Base-by-base conservation (phyloP, 495 filamentous ascomycete species). In the Baudoinia panamericana region DNA sequence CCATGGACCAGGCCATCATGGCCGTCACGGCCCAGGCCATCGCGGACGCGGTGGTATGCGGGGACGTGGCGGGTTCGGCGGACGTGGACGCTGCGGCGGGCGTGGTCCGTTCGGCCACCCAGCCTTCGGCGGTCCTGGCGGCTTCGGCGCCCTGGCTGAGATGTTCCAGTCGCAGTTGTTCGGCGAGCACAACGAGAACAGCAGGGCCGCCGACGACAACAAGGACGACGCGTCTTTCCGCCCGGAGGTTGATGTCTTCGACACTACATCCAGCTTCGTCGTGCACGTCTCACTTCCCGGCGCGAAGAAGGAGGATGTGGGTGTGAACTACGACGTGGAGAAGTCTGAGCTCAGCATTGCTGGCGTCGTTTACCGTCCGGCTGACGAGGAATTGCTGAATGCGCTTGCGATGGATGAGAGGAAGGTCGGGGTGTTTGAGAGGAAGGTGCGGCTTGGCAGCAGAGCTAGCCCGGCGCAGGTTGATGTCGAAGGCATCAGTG, bases 231-330 rank as follows among this genome's bases (percentile, higher is more conserved):
- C n/a, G n/a, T n/a, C n/a, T n/a, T 85, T 85, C 55, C 54, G 51
- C 4, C 84, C 83, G 4, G 67, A 72, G 3, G 66, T 75, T 35
- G 81, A 88, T 46, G 62, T 86, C 41, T 88, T 87, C 64, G 70
- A 77, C 55, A 79, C 78, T 9, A 59, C 68, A 22, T 61, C 62
- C 31, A 58, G 63, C 32, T 86, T 71, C 54, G 63, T 80, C 10
- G 56, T 88, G 16, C 82, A 88, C 53, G 58, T 83, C 29, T 78
- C 81, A 1, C 61, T 88, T 0, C 78, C 84, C 1, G 84, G 84
- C 13, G 81, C 78, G 5, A 75, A 75, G 60, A 85, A 83, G 54
- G 69, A 80, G 45, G 81, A 92, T 54, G 64, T 88, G 12, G 78
- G 68, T 33, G 73, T 92, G 25, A 75, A 75, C 56, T 92, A 76